Percentiles rank a stretch among this genome's conserved stretches.
Evolutionary conservation across 2,329 filamentous ascomycete genomes (phyloP).

Genomic region (Capronia epimyces): DNA sequence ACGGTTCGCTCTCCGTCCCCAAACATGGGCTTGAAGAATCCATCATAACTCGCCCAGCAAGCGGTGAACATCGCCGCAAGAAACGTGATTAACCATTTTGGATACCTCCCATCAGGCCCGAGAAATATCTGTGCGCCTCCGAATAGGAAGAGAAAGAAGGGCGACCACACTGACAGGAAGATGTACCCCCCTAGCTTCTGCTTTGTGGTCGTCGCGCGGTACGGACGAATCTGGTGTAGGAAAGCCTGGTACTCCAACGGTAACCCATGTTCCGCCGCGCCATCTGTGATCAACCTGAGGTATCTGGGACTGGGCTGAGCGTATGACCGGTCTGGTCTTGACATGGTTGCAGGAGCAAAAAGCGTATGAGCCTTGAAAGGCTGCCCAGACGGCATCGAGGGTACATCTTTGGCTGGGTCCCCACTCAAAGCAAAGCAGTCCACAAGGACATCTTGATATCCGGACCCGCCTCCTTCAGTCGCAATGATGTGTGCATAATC

Average conservation of each 20-base stretch:
- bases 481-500: constrained; percentile 84
- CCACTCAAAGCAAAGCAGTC: constrained; percentile 66
- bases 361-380: constrained; percentile 82
- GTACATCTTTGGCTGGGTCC: constrained; percentile 52
- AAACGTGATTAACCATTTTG: constrained; percentile 58
- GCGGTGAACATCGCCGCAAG: constrained; percentile 51
- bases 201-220: constrained; percentile 59
- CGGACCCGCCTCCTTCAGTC: constrained; percentile 79
- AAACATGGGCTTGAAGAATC: constrained; percentile 60
- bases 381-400: constrained; percentile 48
- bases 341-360: constrained; percentile 54
- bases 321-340: constrained; percentile 60
- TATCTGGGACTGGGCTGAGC: constrained; percentile 82
- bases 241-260: constrained; percentile 73
- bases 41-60: constrained; percentile 63
- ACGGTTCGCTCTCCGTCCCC: constrained; percentile 76
- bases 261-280: constrained; percentile 72
- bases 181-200: constrained; percentile 63
- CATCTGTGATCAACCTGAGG: constrained; percentile 69
- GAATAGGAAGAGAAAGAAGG: constrained; percentile 53
- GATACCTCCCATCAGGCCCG: constrained; percentile 62
- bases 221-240: constrained; percentile 63
- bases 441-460: constrained; percentile 79
- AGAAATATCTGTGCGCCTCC: constrained; percentile 46
- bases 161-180: constrained; percentile 56